These are phyloP conservation scores for Plenodomus tracheiphilus DNA, from an alignment of 2,329 filamentous ascomycete species.

Conservation along the genomic window DNA sequence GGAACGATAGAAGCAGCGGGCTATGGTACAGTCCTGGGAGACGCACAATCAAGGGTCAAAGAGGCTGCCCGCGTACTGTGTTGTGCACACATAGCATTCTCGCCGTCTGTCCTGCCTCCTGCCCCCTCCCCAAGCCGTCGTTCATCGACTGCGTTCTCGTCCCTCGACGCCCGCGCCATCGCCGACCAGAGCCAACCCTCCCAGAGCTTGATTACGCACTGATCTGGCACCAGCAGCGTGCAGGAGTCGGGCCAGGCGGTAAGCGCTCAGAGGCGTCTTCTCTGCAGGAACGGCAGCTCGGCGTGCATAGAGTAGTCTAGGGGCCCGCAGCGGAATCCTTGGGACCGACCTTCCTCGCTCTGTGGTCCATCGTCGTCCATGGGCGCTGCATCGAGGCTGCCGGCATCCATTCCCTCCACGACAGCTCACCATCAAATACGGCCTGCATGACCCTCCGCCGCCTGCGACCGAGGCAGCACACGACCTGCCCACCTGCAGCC, in stretches of 20 bases:
- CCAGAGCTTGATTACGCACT: not conserved
- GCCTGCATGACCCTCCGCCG: conserved; percentile 12
- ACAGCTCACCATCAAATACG: conserved; percentile 8
- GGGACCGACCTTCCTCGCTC: not conserved
- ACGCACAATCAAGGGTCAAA: too few species aligned
- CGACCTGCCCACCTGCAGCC: conserved; percentile 12
- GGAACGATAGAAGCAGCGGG: not conserved
- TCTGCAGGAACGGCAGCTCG: conserved; percentile 18
- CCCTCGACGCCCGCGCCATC: not conserved
- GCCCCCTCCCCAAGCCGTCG: too few species aligned
- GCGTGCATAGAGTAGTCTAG: conserved; percentile 15
- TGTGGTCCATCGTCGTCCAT: too few species aligned
- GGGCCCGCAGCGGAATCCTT: conserved; percentile 21
- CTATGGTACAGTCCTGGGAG: too few species aligned
- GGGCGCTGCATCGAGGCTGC: conserved; percentile 6
- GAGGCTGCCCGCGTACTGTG: too few species aligned
- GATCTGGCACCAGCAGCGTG: not conserved
- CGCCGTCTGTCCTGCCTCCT: too few species aligned
- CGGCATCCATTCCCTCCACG: conserved; percentile 8
- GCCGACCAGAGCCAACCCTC: not conserved
- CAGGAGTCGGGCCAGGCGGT: not conserved
- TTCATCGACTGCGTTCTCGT: not conserved
- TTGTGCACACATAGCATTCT: too few species aligned
- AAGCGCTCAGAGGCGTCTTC: not conserved
- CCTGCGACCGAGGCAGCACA: conserved; percentile 13